These are phyloP conservation scores for Stemphylium vesicarium DNA, from an alignment of 2,329 filamentous ascomycete species.

Conservation along the genomic window DNA sequence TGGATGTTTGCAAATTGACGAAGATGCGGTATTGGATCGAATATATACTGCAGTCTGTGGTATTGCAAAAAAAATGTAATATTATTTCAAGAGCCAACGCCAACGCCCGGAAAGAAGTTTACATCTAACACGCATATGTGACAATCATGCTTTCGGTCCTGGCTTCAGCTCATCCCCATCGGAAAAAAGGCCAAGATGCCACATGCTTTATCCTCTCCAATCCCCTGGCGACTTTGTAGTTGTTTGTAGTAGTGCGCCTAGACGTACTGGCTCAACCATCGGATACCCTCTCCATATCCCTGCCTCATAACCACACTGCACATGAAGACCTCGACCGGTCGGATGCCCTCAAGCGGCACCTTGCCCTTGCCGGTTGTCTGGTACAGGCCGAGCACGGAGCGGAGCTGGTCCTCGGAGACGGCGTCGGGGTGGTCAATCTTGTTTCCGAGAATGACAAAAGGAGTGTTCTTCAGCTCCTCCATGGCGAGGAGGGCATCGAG, in stretches of 20 bases:
- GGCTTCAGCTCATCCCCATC: constrained; percentile 1
- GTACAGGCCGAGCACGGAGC: constrained; percentile 90
- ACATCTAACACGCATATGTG: constrained; percentile 12
- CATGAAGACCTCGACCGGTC: constrained; percentile 89
- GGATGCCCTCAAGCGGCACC: constrained; percentile 46
- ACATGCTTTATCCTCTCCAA: neutral
- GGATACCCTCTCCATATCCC: constrained; percentile 58
- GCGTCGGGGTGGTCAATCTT: constrained; percentile 99
- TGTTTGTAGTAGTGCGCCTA: constrained; percentile 19
- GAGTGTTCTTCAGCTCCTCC: constrained; percentile 95
- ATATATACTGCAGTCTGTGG: neutral
- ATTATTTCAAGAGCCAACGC: constrained; percentile 26
- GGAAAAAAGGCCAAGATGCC: neutral
- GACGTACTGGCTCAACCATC: constrained; percentile 53
- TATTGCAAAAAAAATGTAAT: constrained; percentile 14
- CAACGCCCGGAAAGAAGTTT: constrained; percentile 20
- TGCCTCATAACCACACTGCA: constrained; percentile 98
- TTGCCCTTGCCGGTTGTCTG: constrained; percentile 60
- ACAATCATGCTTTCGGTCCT: constrained; percentile 13
- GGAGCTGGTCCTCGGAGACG: constrained; percentile 92
- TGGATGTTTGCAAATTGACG: neutral
- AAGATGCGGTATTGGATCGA: neutral
- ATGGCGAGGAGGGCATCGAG: constrained; percentile 91
- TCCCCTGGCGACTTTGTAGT: neutral
- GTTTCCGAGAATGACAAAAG: constrained; percentile 95